Evolutionary conservation across 2,329 filamentous ascomycete species (phyloP).

Genomic region (Fusarium irregulare): DNA sequence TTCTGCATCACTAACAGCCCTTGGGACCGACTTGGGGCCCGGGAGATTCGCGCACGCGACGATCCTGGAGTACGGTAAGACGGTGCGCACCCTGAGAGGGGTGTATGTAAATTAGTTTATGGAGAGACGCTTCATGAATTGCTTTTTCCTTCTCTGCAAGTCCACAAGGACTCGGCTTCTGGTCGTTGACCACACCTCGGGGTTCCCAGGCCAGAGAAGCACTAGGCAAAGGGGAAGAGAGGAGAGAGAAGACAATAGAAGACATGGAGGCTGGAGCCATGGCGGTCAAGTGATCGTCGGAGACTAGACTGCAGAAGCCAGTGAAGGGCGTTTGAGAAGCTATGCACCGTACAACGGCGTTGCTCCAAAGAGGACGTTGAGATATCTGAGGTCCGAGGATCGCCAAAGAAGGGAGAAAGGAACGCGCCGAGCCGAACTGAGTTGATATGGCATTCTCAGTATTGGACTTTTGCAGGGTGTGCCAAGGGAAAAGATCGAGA

Average conservation of each 20-base stretch:
- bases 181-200: neutral
- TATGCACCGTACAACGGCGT: constrained; percentile 4
- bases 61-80: constrained; percentile 16
- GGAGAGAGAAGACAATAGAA: constrained; percentile 10
- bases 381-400: constrained; percentile 18
- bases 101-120: constrained; percentile 12
- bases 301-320: constrained; percentile 15
- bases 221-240: constrained; percentile 2
- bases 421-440: constrained; percentile 35
- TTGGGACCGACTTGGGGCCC: constrained; percentile 6
- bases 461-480: constrained; percentile 1
- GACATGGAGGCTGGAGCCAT: constrained; percentile 14
- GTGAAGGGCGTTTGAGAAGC: constrained; percentile 5
- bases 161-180: constrained; percentile 1
- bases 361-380: constrained; percentile 16
- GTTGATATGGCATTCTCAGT: constrained; percentile 1
- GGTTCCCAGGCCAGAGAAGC: constrained; percentile 12
- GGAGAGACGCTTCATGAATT: constrained; percentile 18
- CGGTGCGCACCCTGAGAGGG: constrained; percentile 19
- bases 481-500: neutral
- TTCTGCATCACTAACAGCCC: constrained; percentile 7
- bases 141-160: constrained; percentile 25
- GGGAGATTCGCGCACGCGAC: constrained; percentile 5
- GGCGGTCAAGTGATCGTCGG: constrained; percentile 22
- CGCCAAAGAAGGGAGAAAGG: constrained; percentile 18